phyloP scores from a whole-genome alignment of 352 stramenopile species.

The Globisporangium nagaii region DNA sequence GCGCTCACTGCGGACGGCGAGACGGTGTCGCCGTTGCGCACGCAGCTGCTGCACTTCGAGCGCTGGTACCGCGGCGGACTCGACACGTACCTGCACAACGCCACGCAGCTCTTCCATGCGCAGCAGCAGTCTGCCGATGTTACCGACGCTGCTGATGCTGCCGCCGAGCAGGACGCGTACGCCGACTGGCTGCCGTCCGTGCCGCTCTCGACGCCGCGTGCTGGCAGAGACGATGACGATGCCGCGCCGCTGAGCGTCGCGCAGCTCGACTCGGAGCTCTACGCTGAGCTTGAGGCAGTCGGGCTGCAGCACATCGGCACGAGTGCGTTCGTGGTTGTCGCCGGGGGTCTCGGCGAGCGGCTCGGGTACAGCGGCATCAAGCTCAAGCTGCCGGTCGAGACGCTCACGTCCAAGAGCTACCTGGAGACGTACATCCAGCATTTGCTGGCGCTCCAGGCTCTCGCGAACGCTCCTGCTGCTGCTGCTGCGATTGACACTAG shows the following conservation, averaged over 20 bases:
- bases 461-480: no score
- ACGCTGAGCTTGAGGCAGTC: conserved; percentile 37
- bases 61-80: conserved; percentile 61
- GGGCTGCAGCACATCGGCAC: conserved; percentile 62
- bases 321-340: conserved; percentile 95
- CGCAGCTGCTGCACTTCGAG: conserved; percentile 57
- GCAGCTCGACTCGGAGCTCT: conserved; percentile 30
- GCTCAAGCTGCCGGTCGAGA: conserved; percentile 93
- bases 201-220: conserved; percentile 14
- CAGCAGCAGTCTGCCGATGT: conserved; percentile 4
- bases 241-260: conserved; percentile 16
- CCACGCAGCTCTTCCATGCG: conserved; percentile 35
- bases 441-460: conserved; percentile 88
- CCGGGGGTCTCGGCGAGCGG: conserved; percentile 95
- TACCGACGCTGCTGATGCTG: neutral
- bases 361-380: conserved; percentile 97
- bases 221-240: neutral
- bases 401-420: conserved; percentile 86
- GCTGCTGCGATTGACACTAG: neutral
- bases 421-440: conserved; percentile 92
- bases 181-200: conserved; percentile 47
- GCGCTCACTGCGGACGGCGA: conserved; percentile 9
- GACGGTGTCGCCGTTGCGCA: conserved; percentile 14
- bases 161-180: conserved; percentile 14
- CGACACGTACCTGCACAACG: conserved; percentile 44